phyloP scores from a whole-genome alignment of 2,329 filamentous ascomycete species.

The Aspergillus spinulosporus region DNA sequence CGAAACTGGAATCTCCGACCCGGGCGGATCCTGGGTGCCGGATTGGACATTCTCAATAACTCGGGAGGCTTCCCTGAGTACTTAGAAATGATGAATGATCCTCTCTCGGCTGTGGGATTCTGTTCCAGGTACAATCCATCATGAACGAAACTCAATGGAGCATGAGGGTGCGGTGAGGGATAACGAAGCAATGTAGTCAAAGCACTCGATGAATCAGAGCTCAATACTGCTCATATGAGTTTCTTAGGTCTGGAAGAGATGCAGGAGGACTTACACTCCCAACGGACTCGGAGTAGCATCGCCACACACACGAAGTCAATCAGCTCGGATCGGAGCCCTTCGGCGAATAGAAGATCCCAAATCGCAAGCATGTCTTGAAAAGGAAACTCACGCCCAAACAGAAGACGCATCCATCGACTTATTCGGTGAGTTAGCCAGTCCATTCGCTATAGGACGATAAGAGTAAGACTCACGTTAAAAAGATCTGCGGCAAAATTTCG shows the following conservation, averaged over 20 bases:
- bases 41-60: slow-evolving; percentile 26
- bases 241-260: slow-evolving; percentile 14
- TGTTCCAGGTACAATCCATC: slow-evolving; percentile 67
- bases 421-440: slow-evolving; percentile 5
- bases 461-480: slow-evolving; percentile 72
- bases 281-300: slow-evolving; percentile 89
- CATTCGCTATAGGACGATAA: background rate
- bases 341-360: slow-evolving; percentile 89
- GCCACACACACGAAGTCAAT: slow-evolving; percentile 90
- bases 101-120: slow-evolving; percentile 45
- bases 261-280: slow-evolving; percentile 66
- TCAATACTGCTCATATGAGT: slow-evolving; percentile 60
- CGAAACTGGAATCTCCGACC: slow-evolving; percentile 27
- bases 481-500: slow-evolving; percentile 94
- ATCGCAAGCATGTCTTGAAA: slow-evolving; percentile 80
- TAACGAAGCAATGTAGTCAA: slow-evolving; percentile 83
- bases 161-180: slow-evolving; percentile 64
- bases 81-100: slow-evolving; percentile 46
- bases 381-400: slow-evolving; percentile 91
- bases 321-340: slow-evolving; percentile 75
- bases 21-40: slow-evolving; percentile 22
- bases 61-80: slow-evolving; percentile 50
- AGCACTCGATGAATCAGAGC: slow-evolving; percentile 83
- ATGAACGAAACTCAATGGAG: slow-evolving; percentile 76
- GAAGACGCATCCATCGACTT: slow-evolving; percentile 80